These are phyloP conservation scores for Candida multigemmis DNA, from an alignment of 805 yeast genomes.

Conservation along the genomic window DNA sequence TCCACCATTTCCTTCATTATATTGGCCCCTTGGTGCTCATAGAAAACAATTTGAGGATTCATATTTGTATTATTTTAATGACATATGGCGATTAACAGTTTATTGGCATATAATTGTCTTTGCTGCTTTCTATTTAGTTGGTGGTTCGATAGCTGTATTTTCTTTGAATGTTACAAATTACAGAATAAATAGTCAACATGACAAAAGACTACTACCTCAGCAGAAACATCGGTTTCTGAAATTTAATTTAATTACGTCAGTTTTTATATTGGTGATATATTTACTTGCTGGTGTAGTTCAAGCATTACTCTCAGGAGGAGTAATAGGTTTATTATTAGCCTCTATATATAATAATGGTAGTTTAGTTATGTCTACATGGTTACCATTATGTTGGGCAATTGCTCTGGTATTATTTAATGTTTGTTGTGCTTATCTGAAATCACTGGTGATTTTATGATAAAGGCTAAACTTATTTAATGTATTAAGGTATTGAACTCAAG, in stretches of 20 bases:
- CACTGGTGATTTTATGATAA: constrained; percentile 13
- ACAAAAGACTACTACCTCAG: no score
- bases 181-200: no score
- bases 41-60: constrained; percentile 35
- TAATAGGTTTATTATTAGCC: constrained; percentile 66
- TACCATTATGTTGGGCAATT: constrained; percentile 77
- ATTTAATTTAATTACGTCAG: no score
- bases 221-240: no score
- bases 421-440: constrained; percentile 55
- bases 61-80: constrained; percentile 57
- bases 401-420: constrained; percentile 61
- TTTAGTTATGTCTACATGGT: constrained; percentile 90
- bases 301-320: constrained; percentile 66
- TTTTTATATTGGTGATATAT: constrained; percentile 29
- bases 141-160: constrained; percentile 61
- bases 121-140: constrained; percentile 49
- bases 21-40: constrained; percentile 51
- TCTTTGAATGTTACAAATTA: no score
- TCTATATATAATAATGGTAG: constrained; percentile 75
- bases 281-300: constrained; percentile 47
- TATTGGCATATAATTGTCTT: constrained; percentile 73
- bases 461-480: no score
- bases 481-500: no score
- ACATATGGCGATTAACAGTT: constrained; percentile 77
- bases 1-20: constrained; percentile 75